Conservation (phyloP, 139 green algal species). For the Micromonas pusilla region DNA sequence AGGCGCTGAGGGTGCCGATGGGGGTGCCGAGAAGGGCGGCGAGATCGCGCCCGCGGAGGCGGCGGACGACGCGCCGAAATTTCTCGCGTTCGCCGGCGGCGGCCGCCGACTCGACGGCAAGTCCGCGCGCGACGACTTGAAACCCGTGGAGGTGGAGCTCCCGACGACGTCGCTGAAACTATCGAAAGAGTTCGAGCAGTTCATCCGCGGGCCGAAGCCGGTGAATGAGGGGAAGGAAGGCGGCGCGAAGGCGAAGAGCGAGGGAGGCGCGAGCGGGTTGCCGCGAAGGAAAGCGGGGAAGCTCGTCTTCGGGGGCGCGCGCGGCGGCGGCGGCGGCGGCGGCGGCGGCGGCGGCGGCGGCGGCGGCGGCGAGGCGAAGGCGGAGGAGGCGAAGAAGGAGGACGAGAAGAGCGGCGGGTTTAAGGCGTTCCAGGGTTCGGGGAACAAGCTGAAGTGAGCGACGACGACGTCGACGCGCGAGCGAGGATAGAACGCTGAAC, state of each 20-base stretch:
- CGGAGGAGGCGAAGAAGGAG: constrained; percentile 30
- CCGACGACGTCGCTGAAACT: background rate
- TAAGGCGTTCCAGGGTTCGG: constrained; percentile 55
- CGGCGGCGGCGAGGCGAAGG: background rate
- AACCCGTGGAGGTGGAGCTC: constrained; percentile 10
- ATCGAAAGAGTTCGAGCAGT: constrained; percentile 11
- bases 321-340: background rate
- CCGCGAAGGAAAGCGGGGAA: background rate
- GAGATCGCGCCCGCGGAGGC: background rate
- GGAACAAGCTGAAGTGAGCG: constrained; percentile 12
- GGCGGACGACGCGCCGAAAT: constrained; percentile 27
- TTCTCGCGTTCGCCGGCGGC: constrained; percentile 65
- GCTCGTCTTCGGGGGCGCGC: too few species aligned
- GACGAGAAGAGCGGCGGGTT: constrained; percentile 45
- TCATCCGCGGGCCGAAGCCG: background rate
- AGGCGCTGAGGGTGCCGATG: too few species aligned
- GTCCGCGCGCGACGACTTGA: constrained; percentile 11
- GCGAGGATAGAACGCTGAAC: background rate
- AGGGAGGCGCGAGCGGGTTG: background rate
- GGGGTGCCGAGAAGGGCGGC: background rate
- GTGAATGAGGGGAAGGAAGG: background rate
- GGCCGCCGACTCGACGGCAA: constrained; percentile 74
- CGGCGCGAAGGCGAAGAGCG: background rate
- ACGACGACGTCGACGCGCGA: background rate
- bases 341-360: background rate